A percentile compares a stretch with the other conserved stretches of the same genome.
These are phyloP conservation scores for carrot (Daucus carota) DNA, from an alignment of 129 eudicot species.

Conservation along the genomic window DNA sequence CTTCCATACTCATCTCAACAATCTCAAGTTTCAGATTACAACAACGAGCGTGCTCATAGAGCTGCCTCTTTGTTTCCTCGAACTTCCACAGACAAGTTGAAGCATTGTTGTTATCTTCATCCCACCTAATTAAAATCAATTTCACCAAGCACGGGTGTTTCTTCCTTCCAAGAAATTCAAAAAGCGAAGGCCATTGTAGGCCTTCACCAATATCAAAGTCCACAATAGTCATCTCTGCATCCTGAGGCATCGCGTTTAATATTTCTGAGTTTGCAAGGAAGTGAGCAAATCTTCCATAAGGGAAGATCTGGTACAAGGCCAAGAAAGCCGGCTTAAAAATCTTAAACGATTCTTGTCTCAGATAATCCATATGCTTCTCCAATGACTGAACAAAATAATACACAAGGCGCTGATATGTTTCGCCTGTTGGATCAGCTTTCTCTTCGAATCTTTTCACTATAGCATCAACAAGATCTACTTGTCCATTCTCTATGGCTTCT, in stretches of 20 bases:
- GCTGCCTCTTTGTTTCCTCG: conserved; percentile 6
- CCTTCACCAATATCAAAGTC: conserved; percentile 11
- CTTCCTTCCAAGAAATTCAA: conserved; percentile 10
- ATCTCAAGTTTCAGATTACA: conserved; percentile 8
- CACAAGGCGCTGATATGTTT: conserved; percentile 12
- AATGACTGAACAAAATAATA: conserved; percentile 8
- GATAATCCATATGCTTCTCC: conserved; percentile 9
- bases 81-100: conserved; percentile 8
- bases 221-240: conserved; percentile 8
- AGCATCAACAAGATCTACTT: conserved; percentile 1
- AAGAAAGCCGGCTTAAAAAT: conserved; percentile 12
- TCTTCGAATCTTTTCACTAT: conserved; percentile 1
- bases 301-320: conserved; percentile 12
- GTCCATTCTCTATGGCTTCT: conserved; percentile 12
- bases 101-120: background rate
- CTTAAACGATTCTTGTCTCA: conserved; percentile 5
- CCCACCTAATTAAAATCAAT: conserved; percentile 14
- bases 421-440: conserved; percentile 10
- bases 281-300: conserved; percentile 10
- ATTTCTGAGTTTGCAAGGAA: conserved; percentile 15
- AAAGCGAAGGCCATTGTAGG: conserved; percentile 11
- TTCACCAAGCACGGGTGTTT: background rate
- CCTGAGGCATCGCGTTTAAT: background rate
- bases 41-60: conserved; percentile 3
- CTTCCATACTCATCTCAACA: conserved; percentile 14